Evolutionary conservation across 2,329 filamentous ascomycete species (phyloP), one percentile per base, ranked within the genome.

Genomic region (Dryadomyces quercus-mongolicae): DNA sequence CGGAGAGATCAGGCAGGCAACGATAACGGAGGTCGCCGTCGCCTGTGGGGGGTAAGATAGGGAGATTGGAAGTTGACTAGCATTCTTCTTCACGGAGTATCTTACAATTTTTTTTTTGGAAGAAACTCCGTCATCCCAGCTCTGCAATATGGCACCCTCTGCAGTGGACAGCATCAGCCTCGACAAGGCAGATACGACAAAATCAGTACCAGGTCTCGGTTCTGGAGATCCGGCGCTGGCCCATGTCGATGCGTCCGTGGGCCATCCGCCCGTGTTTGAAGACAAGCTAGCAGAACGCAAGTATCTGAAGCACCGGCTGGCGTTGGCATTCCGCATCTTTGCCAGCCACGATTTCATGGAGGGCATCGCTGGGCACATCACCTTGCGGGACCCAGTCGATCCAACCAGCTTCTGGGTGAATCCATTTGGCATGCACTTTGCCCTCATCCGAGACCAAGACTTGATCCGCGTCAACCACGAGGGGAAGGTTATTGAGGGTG

Each of bases 381-480:
- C 80, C 1, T 62, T 83, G 25, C 72, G 79, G 25, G 67, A 84
- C 57, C 80, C 81, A 0, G 74, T 84, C 7, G 74, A 81, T 43
- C 76, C 77, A 0, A 65, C 70, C 6, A 78, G 74, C 0, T 84
- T 84, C 67, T 84, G 81, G 81, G 79, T 85, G 6, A 85, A 85
- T 59, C 82, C 81, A 0, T 81, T 84, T 56, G 58, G 80, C 10
- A 73, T 79, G 5, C 74, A 79, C 10, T 85, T 84, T 67, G 77
- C 76, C 7, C 68, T 79, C 53, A 78, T 86, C 52, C 81, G 77
- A 56, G 73, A 75, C 3, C 81, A 78, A 0, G 81, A 85, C 61
- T 71, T 86, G 20, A 82, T 86, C 55, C 77, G 76, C 18, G 81
- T 85, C 5, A 72, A 81, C 60, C 72, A 79, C 52, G 65, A 73